phyloP scores from a whole-genome alignment of 768 basidiomycete genomes.

The Thelephora ganbajun region DNA sequence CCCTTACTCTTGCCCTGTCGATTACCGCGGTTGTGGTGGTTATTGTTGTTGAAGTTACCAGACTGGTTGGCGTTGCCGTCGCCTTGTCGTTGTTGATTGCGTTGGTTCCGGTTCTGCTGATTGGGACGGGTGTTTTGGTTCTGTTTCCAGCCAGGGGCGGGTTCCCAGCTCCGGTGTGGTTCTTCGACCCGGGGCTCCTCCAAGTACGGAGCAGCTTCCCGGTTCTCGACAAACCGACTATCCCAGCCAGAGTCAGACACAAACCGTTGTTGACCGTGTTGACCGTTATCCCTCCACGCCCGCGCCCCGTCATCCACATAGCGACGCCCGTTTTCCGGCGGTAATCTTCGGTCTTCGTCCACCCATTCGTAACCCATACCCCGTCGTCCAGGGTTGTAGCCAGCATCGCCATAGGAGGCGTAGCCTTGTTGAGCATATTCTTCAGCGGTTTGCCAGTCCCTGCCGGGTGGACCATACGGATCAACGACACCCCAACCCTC shows the following conservation, averaged over 20 bases:
- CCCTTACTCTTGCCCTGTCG: conserved; percentile 21
- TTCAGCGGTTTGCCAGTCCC: conserved; percentile 3
- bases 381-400: conserved; percentile 22
- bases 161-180: conserved; percentile 12
- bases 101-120: conserved; percentile 19
- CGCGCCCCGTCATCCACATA: not conserved
- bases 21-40: conserved; percentile 17
- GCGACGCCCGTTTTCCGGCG: not conserved
- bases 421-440: conserved; percentile 1
- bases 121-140: conserved; percentile 18
- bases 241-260: conserved; percentile 38
- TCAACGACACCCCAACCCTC: conserved; percentile 7
- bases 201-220: not conserved
- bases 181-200: not conserved
- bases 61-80: conserved; percentile 9
- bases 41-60: conserved; percentile 6
- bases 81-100: conserved; percentile 13
- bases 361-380: not conserved
- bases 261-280: conserved; percentile 19
- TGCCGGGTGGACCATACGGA: conserved; percentile 6
- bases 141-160: conserved; percentile 19
- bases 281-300: conserved; percentile 14
- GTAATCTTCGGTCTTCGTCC: conserved; percentile 8
- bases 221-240: conserved; percentile 14
- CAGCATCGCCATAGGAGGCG: conserved; percentile 17